A percentile compares a stretch with the other conserved stretches of the same genome.
These are phyloP conservation scores for Blastocystis hominis DNA, from an alignment of 352 stramenopile species.

Conservation along the genomic window DNA sequence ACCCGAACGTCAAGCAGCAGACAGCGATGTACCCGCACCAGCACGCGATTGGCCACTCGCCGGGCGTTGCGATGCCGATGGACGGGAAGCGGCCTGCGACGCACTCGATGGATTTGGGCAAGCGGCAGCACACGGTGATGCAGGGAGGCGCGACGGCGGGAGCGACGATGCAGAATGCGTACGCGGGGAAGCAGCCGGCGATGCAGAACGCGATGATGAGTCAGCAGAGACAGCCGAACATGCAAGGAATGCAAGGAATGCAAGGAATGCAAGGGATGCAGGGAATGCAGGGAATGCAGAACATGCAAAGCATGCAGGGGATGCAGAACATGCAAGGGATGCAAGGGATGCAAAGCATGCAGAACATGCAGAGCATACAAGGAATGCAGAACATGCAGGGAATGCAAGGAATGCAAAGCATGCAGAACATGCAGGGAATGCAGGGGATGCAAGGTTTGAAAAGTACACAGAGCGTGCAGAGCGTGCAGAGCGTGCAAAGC, in stretches of 20 bases:
- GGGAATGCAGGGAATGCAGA: background rate
- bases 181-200: background rate
- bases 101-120: background rate
- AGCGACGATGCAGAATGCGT: background rate
- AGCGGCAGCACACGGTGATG: background rate
- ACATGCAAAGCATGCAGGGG: background rate
- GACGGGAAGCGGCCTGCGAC: background rate
- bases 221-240: background rate
- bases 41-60: background rate
- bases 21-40: background rate
- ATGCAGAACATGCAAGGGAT: background rate
- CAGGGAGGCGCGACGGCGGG: background rate
- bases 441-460: background rate
- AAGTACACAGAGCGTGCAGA: background rate
- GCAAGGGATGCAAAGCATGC: background rate
- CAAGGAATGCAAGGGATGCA: background rate
- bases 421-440: background rate
- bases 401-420: background rate
- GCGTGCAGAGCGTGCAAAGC: background rate
- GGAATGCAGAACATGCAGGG: background rate
- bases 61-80: background rate
- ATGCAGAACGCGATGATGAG: background rate
- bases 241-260: background rate
- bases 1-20: background rate
- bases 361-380: background rate